Evolutionary conservation across 2,329 filamentous ascomycete species (phyloP), one percentile per base, ranked within the genome.

Genomic region (Apiospora pterosperma): DNA sequence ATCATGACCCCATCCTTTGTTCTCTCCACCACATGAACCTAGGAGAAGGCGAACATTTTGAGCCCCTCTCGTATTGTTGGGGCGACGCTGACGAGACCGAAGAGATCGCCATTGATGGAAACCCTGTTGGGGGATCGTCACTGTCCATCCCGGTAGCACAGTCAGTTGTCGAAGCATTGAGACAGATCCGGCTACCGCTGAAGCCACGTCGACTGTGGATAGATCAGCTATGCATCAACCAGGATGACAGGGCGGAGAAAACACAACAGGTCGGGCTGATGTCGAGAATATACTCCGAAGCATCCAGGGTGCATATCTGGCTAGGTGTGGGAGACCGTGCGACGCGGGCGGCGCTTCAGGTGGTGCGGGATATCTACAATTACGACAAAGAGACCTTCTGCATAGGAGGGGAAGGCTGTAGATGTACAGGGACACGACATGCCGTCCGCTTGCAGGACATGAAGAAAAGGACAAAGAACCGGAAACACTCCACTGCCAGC

Each of bases 191-290:
- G 5, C 31, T 62, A 3, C 34, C n/a, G 11, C 14, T 31, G 5
- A 34, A 31, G 7, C 14, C 44, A 6, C 25, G 44, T 10, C 39
- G 42, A 14, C 52, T 61, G 7, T 64, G 62, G 55, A 41, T 64
- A 11, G 62, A 64, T 16, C 31, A 38, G 21, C 6, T 64, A 19
- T 64, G 62, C 31, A 64, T 64, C 62, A 64, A 61, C 12, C 62
- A 64, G 28, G n/a, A 44, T 16, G 58, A 64, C 31, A 28, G 28
- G 14, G 25, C 21, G 3, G 62, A 64, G 38, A 59, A 59, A 25
- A 28, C 52, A 23, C 19, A 36, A 5, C 62, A 64, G 21, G 36
- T 64, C 36, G 38, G 25, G 5, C 23, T 60, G 2, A 64, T 64
- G 55, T 10, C 31, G 11, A 42, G 58, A 34, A 21, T 64, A 14